Percentiles rank a stretch among this genome's conserved stretches.
phyloP scores from a whole-genome alignment of 2,329 filamentous ascomycete species.

The Verticillium klebahnii region DNA sequence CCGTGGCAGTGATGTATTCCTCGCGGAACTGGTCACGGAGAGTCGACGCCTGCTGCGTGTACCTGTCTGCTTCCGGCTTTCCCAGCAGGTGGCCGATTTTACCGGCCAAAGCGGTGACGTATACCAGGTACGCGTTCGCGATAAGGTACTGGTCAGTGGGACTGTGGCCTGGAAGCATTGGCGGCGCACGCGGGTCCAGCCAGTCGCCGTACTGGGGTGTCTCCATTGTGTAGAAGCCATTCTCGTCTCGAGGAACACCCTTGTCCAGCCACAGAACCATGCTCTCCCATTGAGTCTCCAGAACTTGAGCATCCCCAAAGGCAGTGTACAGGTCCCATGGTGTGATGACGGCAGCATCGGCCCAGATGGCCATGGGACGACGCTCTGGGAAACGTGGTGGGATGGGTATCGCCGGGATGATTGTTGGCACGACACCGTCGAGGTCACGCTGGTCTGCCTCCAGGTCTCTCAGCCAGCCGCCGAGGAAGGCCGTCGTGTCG shows the following conservation, averaged over 20 bases:
- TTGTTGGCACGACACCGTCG: conserved; percentile 20
- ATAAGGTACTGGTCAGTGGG: conserved; percentile 7
- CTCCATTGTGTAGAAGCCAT: conserved; percentile 33
- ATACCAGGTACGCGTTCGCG: conserved; percentile 9
- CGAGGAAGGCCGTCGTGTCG: not conserved
- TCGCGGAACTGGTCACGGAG: conserved; percentile 17
- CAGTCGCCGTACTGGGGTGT: conserved; percentile 25
- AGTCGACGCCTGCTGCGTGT: not conserved
- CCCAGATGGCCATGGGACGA: conserved; percentile 6
- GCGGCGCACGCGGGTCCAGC: conserved; percentile 8
- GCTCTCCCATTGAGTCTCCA: conserved; percentile 5
- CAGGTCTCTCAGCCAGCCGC: not conserved
- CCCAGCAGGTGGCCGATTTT: conserved; percentile 1
- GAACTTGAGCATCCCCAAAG: conserved; percentile 3
- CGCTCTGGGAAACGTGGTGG: conserved; percentile 10
- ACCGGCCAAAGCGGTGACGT: not conserved
- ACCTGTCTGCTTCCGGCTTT: not conserved
- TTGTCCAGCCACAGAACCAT: conserved; percentile 7
- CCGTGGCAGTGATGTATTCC: conserved; percentile 14
- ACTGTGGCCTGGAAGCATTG: conserved; percentile 3
- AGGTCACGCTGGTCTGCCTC: conserved; percentile 19
- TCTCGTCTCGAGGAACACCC: conserved; percentile 14
- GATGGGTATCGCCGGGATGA: conserved; percentile 13
- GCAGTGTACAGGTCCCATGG: conserved; percentile 7
- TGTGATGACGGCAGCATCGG: conserved; percentile 2